Base-by-base conservation (phyloP, 2,329 filamentous ascomycete species). In the Ceratocystis smalleyi region DNA sequence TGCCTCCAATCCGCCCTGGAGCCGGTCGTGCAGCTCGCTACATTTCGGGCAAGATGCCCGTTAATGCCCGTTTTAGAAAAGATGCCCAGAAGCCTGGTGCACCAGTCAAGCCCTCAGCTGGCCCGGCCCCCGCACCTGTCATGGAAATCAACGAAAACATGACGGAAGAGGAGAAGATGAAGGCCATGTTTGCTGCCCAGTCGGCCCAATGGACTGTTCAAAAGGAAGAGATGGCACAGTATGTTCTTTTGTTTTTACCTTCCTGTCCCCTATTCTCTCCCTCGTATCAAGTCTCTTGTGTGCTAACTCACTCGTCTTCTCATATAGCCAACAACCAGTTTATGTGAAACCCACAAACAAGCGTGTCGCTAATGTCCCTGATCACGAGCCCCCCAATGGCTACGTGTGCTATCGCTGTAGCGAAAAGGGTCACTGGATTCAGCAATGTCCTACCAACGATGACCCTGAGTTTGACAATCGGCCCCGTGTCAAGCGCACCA, bases 391-490 rank as follows among this genome's bases (percentile, higher is more conserved):
- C 1, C 94, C 94, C 0, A 87, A 88, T 63, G 91, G 91, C 63
- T 99, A 99, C 74, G 87, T 96, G 67, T 99, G 94, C 76, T 96
- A 96, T 73, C 87, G 94, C 61, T 99, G 94, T 75, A 88, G 91
- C 67, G 88, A 96, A 74, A 96, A 96, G 77, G 94, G 91, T n/a
- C 94, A 99, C 74, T 99, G 92, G 92, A 99, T 99, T 68, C 92
- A 97, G 76, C 83, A 89, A 62, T 99, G 94, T 72, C 94, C 94
- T 5, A 99, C 92, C n/a, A 99, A 99, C 74, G 90, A 96, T 73
- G 91, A 99, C 69, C 92, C 94, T 2, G 91, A 91, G 67, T 97
- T 91, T 74, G 94, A 99, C 75, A 91, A 91, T 69, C 87, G 90
- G 63, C 90, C 91, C 61, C 86, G 92, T 67, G 89, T 97, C 68